phyloP scores from a whole-genome alignment of 306 rosid species.

The Castanea mollissima region DNA sequence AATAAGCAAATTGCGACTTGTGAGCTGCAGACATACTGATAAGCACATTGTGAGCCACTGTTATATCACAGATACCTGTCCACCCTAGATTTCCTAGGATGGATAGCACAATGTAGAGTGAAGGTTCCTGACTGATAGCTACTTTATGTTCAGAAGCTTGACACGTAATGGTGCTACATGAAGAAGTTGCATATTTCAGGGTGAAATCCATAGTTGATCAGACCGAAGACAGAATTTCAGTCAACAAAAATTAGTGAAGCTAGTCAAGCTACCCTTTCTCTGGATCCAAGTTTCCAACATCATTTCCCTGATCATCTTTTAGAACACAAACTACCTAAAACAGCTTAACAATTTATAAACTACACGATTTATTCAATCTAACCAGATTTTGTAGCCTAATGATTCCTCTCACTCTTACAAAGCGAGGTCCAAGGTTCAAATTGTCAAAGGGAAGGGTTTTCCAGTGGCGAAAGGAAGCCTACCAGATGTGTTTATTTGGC shows the following conservation, averaged over 20 bases:
- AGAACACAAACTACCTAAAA: not conserved
- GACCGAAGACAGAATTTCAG: not conserved
- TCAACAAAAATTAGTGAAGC: not conserved
- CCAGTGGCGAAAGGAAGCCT: not conserved
- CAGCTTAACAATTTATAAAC: not conserved
- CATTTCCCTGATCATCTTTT: not conserved
- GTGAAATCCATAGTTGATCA: not conserved
- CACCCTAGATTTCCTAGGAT: not conserved
- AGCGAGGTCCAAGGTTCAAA: not conserved
- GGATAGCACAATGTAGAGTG: not conserved
- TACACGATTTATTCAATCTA: not conserved
- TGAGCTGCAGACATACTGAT: not conserved
- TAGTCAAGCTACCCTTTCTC: not conserved
- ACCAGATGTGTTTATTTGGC: not conserved
- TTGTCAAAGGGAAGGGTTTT: not conserved
- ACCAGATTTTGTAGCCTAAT: not conserved
- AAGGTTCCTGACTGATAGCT: not conserved
- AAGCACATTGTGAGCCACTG: not conserved
- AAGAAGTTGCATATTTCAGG: not conserved
- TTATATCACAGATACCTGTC: not conserved
- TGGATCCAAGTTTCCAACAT: not conserved
- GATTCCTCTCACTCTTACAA: not conserved
- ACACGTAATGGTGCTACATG: not conserved
- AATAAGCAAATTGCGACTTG: not conserved
- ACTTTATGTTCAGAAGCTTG: not conserved